Conservation (phyloP, 257 asterid genomes). For the Ocimum tenuiflorum region DNA sequence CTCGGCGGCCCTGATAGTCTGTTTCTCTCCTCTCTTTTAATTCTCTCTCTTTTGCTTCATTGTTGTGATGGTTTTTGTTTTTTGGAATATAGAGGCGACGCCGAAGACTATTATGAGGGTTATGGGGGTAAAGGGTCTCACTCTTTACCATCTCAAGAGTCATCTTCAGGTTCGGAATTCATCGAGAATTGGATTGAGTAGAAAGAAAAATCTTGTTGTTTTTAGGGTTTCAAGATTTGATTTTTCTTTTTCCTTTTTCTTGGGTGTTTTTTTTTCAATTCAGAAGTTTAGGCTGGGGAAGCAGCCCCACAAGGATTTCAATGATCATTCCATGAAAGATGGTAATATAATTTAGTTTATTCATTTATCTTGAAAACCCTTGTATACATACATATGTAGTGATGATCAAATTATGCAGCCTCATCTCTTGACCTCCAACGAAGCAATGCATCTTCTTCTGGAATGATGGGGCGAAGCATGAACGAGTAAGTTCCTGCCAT, state of each 20-base stretch:
- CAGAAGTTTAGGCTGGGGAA: conserved; percentile 97
- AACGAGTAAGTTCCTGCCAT: conserved; percentile 60
- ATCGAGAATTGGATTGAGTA: background rate
- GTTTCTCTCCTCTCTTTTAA: background rate
- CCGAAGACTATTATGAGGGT: conserved; percentile 98
- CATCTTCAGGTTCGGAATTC: conserved; percentile 70
- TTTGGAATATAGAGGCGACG: conserved; percentile 69
- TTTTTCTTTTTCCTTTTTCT: background rate
- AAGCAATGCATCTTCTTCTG: conserved; percentile 67
- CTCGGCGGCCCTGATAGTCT: conserved; percentile 94
- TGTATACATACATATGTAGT: background rate
- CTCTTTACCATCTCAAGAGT: conserved; percentile 99
- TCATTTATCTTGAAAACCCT: background rate
- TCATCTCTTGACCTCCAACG: conserved; percentile 80
- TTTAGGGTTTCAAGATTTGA: background rate
- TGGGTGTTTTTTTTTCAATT: background rate
- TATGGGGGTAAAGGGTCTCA: conserved; percentile 95
- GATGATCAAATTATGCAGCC: conserved; percentile 31
- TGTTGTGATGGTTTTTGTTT: background rate
- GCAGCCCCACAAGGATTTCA: conserved; percentile 97
- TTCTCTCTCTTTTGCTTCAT: background rate
- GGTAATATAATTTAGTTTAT: conserved; percentile 40
- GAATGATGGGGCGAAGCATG: conserved; percentile 86
- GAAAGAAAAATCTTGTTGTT: background rate
- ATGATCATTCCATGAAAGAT: conserved; percentile 87